Conservation (phyloP, 208 protist species). For the Wallacemonas sp. region DNA sequence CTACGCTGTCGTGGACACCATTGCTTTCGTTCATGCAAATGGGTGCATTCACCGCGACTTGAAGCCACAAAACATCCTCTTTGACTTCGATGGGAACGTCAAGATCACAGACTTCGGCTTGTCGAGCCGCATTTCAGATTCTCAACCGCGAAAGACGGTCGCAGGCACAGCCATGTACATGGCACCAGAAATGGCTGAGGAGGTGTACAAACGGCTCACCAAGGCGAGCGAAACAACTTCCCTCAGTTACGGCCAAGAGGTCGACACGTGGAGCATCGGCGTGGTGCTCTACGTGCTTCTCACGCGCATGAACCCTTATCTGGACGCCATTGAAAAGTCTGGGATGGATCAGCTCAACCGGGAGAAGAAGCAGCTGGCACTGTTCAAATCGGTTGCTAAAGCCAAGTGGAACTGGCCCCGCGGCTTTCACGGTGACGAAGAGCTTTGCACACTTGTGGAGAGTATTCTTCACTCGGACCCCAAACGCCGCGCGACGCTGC, state of each 20-base stretch:
- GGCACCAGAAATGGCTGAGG: slow-evolving; percentile 86
- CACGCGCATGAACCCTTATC: slow-evolving; percentile 87
- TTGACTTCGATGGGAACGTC: slow-evolving; percentile 86
- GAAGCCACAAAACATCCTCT: slow-evolving; percentile 91
- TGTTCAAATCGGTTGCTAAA: slow-evolving; percentile 75
- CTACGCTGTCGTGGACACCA: slow-evolving; percentile 78
- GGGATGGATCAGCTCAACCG: slow-evolving; percentile 55
- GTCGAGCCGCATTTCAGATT: slow-evolving; percentile 75
- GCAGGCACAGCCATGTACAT: slow-evolving; percentile 92
- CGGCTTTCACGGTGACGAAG: slow-evolving; percentile 56
- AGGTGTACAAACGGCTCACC: slow-evolving; percentile 82
- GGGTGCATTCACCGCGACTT: slow-evolving; percentile 90
- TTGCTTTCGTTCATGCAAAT: slow-evolving; percentile 84
- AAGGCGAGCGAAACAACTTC: slow-evolving; percentile 43
- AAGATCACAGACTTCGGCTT: slow-evolving; percentile 94
- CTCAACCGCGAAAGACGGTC: slow-evolving; percentile 83
- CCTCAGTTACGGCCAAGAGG: slow-evolving; percentile 83
- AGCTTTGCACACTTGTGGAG: slow-evolving; percentile 68
- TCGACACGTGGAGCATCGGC: slow-evolving; percentile 90
- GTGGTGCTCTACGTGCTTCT: slow-evolving; percentile 87
- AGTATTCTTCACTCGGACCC: slow-evolving; percentile 56
- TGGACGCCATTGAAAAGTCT: slow-evolving; percentile 63
- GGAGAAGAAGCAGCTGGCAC: slow-evolving; percentile 63
- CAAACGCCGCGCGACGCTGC: slow-evolving; percentile 49
- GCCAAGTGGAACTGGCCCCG: slow-evolving; percentile 82